A percentile compares a stretch with the other conserved stretches of the same genome.
Evolutionary conservation across 495 filamentous ascomycete species (phyloP).

Genomic region (Penicillium canariense): DNA sequence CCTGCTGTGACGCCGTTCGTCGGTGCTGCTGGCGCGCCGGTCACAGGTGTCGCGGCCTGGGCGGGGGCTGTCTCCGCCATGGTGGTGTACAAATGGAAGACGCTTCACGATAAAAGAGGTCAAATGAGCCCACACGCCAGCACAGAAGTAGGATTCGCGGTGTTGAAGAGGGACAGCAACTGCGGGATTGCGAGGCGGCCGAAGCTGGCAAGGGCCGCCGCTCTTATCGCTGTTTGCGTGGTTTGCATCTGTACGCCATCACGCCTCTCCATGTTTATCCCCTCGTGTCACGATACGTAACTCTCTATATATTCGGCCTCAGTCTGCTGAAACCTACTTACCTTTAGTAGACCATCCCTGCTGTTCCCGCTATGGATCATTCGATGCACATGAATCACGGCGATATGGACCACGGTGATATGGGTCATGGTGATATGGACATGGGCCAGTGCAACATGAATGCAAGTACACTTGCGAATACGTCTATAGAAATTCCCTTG

Average conservation of each 20-base stretch:
- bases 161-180: conserved; percentile 4
- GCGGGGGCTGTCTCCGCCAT: conserved; percentile 58
- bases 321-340: not conserved
- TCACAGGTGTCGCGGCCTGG: conserved; percentile 21
- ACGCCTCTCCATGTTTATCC: conserved; percentile 11
- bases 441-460: conserved; percentile 82
- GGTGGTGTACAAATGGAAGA: not conserved
- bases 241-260: conserved; percentile 34
- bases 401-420: conserved; percentile 41
- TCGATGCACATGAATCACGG: conserved; percentile 45
- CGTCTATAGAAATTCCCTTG: not conserved
- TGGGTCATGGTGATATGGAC: conserved; percentile 56
- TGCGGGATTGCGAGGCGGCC: conserved; percentile 17
- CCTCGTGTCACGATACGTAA: not conserved
- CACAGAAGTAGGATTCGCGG: not conserved
- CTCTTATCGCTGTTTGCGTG: conserved; percentile 41
- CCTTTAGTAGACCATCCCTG: not conserved
- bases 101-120: not conserved
- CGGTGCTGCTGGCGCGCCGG: conserved; percentile 19
- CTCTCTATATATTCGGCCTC: not conserved
- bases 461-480: conserved; percentile 42
- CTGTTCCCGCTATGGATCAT: conserved; percentile 31
- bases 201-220: conserved; percentile 5
- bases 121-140: not conserved
- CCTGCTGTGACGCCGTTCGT: conserved; percentile 22